These are phyloP conservation scores for Cyberlindnera americana DNA, from an alignment of 805 yeast genomes.

Conservation along the genomic window DNA sequence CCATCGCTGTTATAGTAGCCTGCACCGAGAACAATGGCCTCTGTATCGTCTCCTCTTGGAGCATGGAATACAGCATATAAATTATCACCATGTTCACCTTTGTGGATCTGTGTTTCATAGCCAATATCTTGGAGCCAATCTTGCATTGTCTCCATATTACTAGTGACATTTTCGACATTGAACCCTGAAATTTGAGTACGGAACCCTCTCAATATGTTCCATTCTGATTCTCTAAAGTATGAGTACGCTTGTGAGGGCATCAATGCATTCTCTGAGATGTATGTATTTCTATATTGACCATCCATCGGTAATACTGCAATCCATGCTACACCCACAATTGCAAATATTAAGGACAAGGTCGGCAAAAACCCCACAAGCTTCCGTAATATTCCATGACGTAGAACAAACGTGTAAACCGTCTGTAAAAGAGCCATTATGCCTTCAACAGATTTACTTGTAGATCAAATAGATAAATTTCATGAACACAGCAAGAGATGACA, in stretches of 20 bases:
- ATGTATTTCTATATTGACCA: constrained; percentile 80
- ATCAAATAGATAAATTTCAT: too few species aligned
- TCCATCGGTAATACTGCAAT: constrained; percentile 68
- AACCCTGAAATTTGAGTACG: constrained; percentile 44
- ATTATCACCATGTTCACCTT: constrained; percentile 37
- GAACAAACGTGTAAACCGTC: constrained; percentile 39
- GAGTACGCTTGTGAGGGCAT: constrained; percentile 95
- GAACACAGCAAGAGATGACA: too few species aligned
- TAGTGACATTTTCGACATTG: constrained; percentile 24
- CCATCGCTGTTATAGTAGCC: constrained; percentile 79
- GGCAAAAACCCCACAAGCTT: constrained; percentile 42
- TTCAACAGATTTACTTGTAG: too few species aligned
- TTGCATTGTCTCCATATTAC: constrained; percentile 44
- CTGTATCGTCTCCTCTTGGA: constrained; percentile 94
- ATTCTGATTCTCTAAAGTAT: constrained; percentile 88
- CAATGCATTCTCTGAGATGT: constrained; percentile 92
- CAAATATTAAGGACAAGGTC: constrained; percentile 37
- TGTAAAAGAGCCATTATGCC: constrained; percentile 44
- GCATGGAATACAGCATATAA: constrained; percentile 85
- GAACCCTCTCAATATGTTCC: constrained; percentile 88
- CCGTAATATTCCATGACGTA: constrained; percentile 45
- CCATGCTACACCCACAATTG: constrained; percentile 50
- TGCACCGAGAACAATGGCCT: constrained; percentile 84
- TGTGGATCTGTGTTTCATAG: constrained; percentile 50
- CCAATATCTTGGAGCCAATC: constrained; percentile 72